Evolutionary conservation across 2,329 filamentous ascomycete species (phyloP).

Genomic region (Coniella lustricola): DNA sequence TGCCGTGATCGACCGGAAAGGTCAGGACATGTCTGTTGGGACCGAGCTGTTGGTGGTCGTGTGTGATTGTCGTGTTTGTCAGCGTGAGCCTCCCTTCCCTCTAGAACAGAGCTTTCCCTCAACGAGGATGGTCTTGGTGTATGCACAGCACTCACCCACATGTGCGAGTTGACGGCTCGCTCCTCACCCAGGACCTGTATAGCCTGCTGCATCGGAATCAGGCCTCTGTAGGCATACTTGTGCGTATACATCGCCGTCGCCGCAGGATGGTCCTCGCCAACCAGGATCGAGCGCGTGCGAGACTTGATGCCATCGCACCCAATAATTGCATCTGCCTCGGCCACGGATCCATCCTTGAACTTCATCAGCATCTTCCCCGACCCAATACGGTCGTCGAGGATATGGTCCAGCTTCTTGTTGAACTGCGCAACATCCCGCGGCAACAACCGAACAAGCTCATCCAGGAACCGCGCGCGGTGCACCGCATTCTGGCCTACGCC

Average conservation of each 20-base stretch:
- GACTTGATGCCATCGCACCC: constrained; percentile 58
- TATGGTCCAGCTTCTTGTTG: constrained; percentile 23
- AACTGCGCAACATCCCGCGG: constrained; percentile 20
- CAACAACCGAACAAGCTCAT: constrained; percentile 21
- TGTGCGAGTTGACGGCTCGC: constrained; percentile 21
- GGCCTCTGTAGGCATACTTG: constrained; percentile 49
- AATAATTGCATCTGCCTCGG: constrained; percentile 32
- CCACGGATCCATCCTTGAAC: constrained; percentile 24
- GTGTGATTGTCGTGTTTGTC: not conserved
- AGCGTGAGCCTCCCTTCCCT: not conserved
- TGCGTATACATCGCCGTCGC: constrained; percentile 42
- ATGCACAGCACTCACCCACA: constrained; percentile 20
- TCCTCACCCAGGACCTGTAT: constrained; percentile 39
- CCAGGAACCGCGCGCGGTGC: constrained; percentile 22
- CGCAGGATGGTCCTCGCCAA: constrained; percentile 34
- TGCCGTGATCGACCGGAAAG: constrained; percentile 50
- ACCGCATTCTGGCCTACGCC: constrained; percentile 18
- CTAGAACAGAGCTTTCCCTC: not conserved
- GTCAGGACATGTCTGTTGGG: constrained; percentile 52
- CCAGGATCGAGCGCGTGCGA: constrained; percentile 41
- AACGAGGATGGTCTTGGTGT: not conserved
- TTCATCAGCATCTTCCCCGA: constrained; percentile 11
- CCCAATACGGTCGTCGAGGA: constrained; percentile 21
- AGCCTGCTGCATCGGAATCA: constrained; percentile 44
- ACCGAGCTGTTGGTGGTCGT: constrained; percentile 29